Evolutionary conservation across 2,329 filamentous ascomycete genomes (phyloP).

Genomic region (Paraphaeosphaeria minitans): DNA sequence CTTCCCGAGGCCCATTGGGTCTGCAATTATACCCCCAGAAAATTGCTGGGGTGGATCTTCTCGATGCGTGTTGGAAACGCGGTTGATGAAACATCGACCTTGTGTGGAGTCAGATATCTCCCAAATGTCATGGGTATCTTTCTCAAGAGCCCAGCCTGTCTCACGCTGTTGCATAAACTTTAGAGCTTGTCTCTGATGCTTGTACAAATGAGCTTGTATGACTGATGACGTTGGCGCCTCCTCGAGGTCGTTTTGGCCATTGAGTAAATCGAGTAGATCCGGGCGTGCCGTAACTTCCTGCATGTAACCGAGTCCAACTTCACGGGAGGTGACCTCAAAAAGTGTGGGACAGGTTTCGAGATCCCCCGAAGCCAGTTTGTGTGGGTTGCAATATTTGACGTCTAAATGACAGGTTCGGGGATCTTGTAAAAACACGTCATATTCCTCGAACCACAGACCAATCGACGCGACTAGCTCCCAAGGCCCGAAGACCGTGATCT

Average conservation of each 20-base stretch:
- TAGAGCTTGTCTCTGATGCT: conserved; percentile 18
- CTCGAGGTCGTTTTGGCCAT: conserved; percentile 7
- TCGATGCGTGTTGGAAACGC: background rate
- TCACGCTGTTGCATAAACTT: conserved; percentile 14
- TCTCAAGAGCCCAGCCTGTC: conserved; percentile 9
- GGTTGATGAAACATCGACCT: background rate
- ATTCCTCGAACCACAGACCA: conserved; percentile 27
- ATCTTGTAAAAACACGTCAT: conserved; percentile 20
- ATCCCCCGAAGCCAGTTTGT: conserved; percentile 8
- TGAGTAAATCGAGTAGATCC: conserved; percentile 10
- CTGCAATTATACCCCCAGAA: conserved; percentile 24
- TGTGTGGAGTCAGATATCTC: conserved; percentile 2
- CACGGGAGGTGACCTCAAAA: conserved; percentile 9
- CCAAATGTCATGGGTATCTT: conserved; percentile 8
- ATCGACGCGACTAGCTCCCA: conserved; percentile 22
- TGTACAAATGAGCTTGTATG: conserved; percentile 7
- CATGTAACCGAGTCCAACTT: no score
- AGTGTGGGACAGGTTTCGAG: conserved; percentile 9
- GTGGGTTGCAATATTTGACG: conserved; percentile 17
- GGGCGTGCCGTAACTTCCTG: conserved; percentile 6
- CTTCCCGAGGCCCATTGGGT: conserved; percentile 28
- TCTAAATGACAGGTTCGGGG: conserved; percentile 13
- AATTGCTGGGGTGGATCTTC: conserved; percentile 3
- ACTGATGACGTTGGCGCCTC: conserved; percentile 2
- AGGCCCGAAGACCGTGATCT: conserved; percentile 21